These are phyloP conservation scores for Ophiostoma sp. DNA, from an alignment of 2,329 filamentous ascomycete genomes.

Conservation along the genomic window DNA sequence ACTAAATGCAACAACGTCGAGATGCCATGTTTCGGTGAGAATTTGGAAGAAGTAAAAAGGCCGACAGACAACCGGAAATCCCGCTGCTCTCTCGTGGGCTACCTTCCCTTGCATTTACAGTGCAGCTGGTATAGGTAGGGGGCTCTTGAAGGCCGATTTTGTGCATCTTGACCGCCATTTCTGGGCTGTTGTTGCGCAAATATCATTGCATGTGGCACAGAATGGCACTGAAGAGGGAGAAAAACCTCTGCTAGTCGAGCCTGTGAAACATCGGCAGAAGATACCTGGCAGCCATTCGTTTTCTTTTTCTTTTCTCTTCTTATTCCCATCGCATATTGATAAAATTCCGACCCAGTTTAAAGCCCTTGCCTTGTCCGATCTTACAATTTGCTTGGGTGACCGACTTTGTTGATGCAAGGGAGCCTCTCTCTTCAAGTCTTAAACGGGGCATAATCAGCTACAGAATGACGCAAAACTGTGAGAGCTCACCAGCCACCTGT, in stretches of 20 bases:
- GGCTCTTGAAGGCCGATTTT: background rate
- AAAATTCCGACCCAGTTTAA: background rate
- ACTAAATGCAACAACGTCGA: background rate
- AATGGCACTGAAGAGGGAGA: background rate
- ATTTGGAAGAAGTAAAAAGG: background rate
- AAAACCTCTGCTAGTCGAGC: background rate
- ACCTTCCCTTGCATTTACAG: background rate
- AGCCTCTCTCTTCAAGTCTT: background rate
- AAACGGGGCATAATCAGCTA: background rate
- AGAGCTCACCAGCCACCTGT: background rate
- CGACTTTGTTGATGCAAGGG: background rate
- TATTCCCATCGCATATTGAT: background rate
- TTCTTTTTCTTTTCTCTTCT: background rate
- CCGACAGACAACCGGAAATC: background rate
- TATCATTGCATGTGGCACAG: background rate
- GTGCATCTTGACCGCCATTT: constrained; percentile 16
- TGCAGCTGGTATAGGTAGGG: background rate
- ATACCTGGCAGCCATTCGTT: background rate
- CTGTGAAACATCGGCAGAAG: background rate
- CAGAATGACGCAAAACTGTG: background rate
- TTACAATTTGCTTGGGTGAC: background rate
- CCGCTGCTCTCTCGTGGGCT: background rate
- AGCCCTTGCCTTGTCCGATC: background rate
- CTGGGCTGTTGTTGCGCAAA: background rate
- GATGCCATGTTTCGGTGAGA: background rate